These are phyloP conservation scores for Trichoderma polysporum DNA, from an alignment of 2,329 filamentous ascomycete species.

Conservation along the genomic window DNA sequence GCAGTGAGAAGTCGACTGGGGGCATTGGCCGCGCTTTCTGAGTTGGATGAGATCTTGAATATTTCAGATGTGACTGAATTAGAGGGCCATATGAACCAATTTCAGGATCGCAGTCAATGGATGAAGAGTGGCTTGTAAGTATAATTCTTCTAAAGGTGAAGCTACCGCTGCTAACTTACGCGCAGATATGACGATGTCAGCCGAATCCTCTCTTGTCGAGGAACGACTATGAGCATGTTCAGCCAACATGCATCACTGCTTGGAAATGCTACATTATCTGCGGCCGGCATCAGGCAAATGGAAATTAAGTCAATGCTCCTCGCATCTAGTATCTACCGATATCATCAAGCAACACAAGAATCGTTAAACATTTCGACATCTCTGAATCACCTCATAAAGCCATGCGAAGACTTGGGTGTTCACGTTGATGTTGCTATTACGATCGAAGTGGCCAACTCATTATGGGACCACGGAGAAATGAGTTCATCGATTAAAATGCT, in stretches of 20 bases:
- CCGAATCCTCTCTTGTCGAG: slow-evolving; percentile 77
- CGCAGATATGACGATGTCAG: slow-evolving; percentile 72
- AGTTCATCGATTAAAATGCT: slow-evolving; percentile 86
- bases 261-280: slow-evolving; percentile 58
- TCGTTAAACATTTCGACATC: slow-evolving; percentile 82
- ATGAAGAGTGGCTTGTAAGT: slow-evolving; percentile 77
- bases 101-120: slow-evolving; percentile 69
- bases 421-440: slow-evolving; percentile 74
- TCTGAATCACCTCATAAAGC: slow-evolving; percentile 71
- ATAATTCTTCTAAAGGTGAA: neutral
- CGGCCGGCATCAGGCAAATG: slow-evolving; percentile 63
- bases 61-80: slow-evolving; percentile 60
- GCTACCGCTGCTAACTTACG: slow-evolving; percentile 18
- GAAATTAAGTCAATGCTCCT: slow-evolving; percentile 77
- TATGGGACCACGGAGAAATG: slow-evolving; percentile 94
- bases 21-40: slow-evolving; percentile 70
- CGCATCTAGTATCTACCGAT: slow-evolving; percentile 72
- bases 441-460: slow-evolving; percentile 80
- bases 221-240: slow-evolving; percentile 78
- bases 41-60: slow-evolving; percentile 75
- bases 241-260: slow-evolving; percentile 67
- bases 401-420: slow-evolving; percentile 69
- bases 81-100: slow-evolving; percentile 58
- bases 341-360: slow-evolving; percentile 80
- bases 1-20: slow-evolving; percentile 56